Percentiles rank a stretch among this genome's conserved stretches.
These are phyloP conservation scores for Lactifluus piperatus DNA, from an alignment of 768 basidiomycete genomes.

Conservation along the genomic window DNA sequence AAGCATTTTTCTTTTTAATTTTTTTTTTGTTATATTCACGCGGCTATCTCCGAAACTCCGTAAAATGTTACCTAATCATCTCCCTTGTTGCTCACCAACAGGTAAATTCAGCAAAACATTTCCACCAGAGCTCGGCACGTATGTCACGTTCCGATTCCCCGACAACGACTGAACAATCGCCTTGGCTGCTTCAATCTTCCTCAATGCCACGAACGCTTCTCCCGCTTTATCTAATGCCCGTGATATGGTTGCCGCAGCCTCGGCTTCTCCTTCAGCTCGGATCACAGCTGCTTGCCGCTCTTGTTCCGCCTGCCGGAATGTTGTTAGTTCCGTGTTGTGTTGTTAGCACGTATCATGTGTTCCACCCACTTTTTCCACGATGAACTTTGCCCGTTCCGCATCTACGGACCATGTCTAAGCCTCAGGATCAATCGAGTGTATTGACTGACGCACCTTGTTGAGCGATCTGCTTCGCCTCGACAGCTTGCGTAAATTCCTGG, in stretches of 20 bases:
- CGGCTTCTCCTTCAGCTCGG: conserved; percentile 96
- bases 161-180: conserved; percentile 87
- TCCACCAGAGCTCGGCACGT: conserved; percentile 73
- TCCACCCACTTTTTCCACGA: conserved; percentile 84
- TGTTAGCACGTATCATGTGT: not conserved
- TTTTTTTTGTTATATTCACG: not conserved
- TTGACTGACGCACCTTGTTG: conserved; percentile 66
- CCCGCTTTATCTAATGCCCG: conserved; percentile 87
- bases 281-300: conserved; percentile 98
- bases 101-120: conserved; percentile 82
- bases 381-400: conserved; percentile 97
- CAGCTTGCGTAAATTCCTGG: conserved; percentile 94
- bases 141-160: conserved; percentile 77
- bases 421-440: not conserved
- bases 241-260: conserved; percentile 91
- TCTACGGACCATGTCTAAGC: conserved; percentile 38
- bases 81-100: conserved; percentile 33
- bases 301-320: conserved; percentile 76
- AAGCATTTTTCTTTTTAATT: not conserved
- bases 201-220: conserved; percentile 88
- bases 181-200: conserved; percentile 97
- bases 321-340: conserved; percentile 6
- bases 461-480: conserved; percentile 99
- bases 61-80: not conserved
- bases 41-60: conserved; percentile 20